Evolutionary conservation across 148 eudicot genomes (phyloP), one percentile per base, ranked within the genome.

Genomic region (Amaranthus hypochondriacus): DNA sequence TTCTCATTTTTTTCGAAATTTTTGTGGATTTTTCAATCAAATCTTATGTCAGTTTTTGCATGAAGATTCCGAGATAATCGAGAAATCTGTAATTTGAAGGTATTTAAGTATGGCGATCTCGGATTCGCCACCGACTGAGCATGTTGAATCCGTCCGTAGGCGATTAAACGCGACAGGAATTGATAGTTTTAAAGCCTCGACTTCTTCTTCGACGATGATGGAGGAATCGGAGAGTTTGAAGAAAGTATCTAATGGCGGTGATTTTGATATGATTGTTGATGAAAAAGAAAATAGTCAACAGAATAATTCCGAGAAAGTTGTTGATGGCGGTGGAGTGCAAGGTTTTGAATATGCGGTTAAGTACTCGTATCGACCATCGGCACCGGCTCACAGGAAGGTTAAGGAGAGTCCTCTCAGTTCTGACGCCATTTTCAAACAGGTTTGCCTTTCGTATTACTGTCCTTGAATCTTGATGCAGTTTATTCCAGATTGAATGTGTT

Each of bases 341-440:
- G 83, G 61, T 3, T 67, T 48, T 15, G 72, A 75, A 6, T 68
- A 54, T 50, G 74, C 68, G 48, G 43, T 61, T 50, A 87, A 75
- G 66, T 88, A 79, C 14, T 73, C 81, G 64, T 89, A 85, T 73
- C 80, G 98, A 50, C 84, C 95, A 64, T 85, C 95, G 11, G 79
- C 86, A 49, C 98, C 98, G 6, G 94, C 98, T 78, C 98, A 93
- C 73, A 79, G 89, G 68, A 88, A 80, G 65, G 77, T 80, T 70
- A 93, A 84, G 82, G 98, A 93, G 81, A 86, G 91, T 80, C 98
- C 98, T 49, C 95, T 93, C 28, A 93, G 98, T 70, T 93, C 98
- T 54, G 97, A 88, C 78, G 92, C 94, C 28, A 93, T 93, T 75
- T 93, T 93, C 66, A 89, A 86, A 67, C 97, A 93, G 92, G 98